phyloP scores from a whole-genome alignment of 257 asterid genomes.

The Solanum okadae region DNA sequence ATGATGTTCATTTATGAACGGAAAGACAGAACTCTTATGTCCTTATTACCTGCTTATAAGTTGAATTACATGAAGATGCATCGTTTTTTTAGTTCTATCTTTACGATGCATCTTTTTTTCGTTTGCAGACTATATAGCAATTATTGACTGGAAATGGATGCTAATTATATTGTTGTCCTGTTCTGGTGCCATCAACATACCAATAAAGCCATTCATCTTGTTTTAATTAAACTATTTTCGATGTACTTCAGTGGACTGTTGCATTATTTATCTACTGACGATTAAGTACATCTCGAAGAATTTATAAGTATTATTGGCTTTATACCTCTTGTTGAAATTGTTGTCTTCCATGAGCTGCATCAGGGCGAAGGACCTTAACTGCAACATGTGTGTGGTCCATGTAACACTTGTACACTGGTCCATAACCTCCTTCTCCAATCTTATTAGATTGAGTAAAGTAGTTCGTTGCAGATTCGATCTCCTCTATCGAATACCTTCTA shows the following conservation, averaged over 20 bases:
- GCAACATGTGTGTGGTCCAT: constrained; percentile 94
- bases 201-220: neutral
- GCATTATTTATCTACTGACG: neutral
- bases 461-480: constrained; percentile 79
- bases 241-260: neutral
- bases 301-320: neutral
- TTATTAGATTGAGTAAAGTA: constrained; percentile 59
- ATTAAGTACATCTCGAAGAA: neutral
- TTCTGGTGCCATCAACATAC: neutral
- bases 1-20: neutral
- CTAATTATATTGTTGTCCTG: neutral
- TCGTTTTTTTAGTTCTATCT: neutral
- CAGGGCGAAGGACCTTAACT: constrained; percentile 91
- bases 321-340: constrained; percentile 95
- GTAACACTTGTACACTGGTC: constrained; percentile 80
- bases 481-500: constrained; percentile 78
- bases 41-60: neutral
- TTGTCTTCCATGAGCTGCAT: constrained; percentile 89
- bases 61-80: neutral
- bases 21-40: neutral
- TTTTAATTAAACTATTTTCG: neutral
- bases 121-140: neutral
- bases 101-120: neutral
- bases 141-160: neutral
- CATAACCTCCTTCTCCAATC: constrained; percentile 97